Evolutionary conservation across 1,284 basidiomycete species (phyloP), one percentile per base, ranked within the genome.

Genomic region (Sanghuangporus weigelae): DNA sequence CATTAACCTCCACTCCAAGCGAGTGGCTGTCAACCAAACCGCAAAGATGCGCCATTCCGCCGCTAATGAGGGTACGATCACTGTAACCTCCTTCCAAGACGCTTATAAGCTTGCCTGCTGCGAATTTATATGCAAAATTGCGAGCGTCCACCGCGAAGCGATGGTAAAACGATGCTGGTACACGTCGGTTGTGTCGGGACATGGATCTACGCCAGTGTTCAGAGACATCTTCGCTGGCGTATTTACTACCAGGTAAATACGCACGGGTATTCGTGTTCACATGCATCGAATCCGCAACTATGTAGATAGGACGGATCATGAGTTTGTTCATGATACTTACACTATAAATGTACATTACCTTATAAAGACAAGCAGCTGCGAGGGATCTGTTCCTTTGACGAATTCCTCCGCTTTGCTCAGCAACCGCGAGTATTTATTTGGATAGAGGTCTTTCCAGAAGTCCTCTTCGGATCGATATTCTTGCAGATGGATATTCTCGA

Each of bases 21-120:
- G 66, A 64, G 19, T 64, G 64, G 3, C 69, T 53, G 46, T 80
- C 83, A 0, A 81, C 78, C 49, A 96, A 74, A 0, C 93, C 94
- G 14, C 79, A 76, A 1, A 95, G 74, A 72, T 94, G 91, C 0
- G 92, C 90, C 82, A 95, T 84, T 0, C 87, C 81, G 0, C 90
- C 95, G 67, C 90, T 93, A 12, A 81, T 87, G 58, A 98, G 76
- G 0, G 94, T 93, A 3, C 90, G 83, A 72, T 98, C 95, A 68
- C 92, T 93, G 72, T 99, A 98, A 0, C 96, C 96, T 1, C 96
- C 96, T 75, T 99, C 96, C 0, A 99, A 83, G 0, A 98, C 89
- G 67, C 92, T 94, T 23, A 98, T 80, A 1, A 97, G 71, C 57
- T 89, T 84, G 0, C 95, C 94, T 0, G 74, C 70, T 0, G 92